These are phyloP conservation scores for Diutina pseudorugosa DNA, from an alignment of 1,139 yeast species.

Conservation along the genomic window DNA sequence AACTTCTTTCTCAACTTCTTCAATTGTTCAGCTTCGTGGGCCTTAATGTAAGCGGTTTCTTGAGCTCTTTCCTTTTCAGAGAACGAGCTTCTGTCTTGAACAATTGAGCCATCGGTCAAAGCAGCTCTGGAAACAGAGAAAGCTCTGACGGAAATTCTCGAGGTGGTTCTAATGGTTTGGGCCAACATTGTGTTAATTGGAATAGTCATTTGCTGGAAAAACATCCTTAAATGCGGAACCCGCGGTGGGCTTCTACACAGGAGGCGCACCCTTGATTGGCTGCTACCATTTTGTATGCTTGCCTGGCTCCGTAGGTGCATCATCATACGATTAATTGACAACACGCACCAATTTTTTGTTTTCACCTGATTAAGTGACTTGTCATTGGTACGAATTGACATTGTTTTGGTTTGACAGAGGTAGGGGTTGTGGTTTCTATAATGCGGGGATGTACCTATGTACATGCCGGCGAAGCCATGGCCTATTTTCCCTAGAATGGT, in stretches of 20 bases:
- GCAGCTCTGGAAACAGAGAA: slow-evolving; percentile 25
- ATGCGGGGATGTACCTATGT: neutral
- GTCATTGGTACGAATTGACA: too few relatives aligned
- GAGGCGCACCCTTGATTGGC: neutral
- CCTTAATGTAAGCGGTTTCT: slow-evolving; percentile 31
- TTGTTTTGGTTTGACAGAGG: too few relatives aligned
- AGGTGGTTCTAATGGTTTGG: slow-evolving; percentile 16
- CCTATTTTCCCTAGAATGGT: neutral
- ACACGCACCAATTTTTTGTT: neutral
- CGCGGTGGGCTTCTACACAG: neutral
- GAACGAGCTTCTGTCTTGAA: slow-evolving; percentile 18
- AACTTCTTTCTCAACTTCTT: slow-evolving; percentile 33
- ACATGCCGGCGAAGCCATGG: neutral
- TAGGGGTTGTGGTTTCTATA: too few relatives aligned
- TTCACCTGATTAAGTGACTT: too few relatives aligned
- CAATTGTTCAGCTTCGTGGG: slow-evolving; percentile 39
- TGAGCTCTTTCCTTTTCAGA: slow-evolving; percentile 34
- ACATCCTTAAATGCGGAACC: neutral
- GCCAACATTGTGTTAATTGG: slow-evolving; percentile 17
- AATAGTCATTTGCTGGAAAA: neutral
- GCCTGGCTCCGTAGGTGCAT: neutral
- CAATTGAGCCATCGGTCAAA: slow-evolving; percentile 17
- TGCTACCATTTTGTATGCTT: neutral
- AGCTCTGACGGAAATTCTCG: slow-evolving; percentile 20
- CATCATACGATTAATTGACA: neutral